Base-by-base conservation (phyloP, 306 rosid species). In the Malus sieversii region DNA sequence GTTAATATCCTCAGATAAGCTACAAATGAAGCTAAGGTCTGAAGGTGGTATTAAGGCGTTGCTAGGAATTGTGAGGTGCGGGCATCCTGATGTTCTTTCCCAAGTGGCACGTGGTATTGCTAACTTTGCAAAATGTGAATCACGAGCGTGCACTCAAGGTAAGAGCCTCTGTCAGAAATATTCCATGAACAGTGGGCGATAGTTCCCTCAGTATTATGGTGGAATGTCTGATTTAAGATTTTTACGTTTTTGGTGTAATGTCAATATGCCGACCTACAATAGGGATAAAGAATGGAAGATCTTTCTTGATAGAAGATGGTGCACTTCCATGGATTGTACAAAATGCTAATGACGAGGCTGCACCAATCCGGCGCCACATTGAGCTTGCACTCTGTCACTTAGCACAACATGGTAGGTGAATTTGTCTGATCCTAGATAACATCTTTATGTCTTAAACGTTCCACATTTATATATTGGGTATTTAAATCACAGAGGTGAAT, bases 41-140 rank as follows among this genome's bases (percentile, higher is more conserved):
- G 98, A 96, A 82, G 99, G 99, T 63, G 98, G 98, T 76, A 86
- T 96, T 30, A 96, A 89, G 88, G 99, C 97, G 61, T 84, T 96
- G 84, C 84, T 96, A 40, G 99, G 98, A 83, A 92, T 96, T 42
- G 99, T 92, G 68, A 87, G 99, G 86, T 92, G 98, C 75, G 97
- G 96, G 62, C 99, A 96, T 82, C 92, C 99, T 16, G 98, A 96
- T 75, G 99, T 95, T 78, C 98, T 95, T 83, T 88, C 99, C 75
- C 99, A 96, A 87, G 96, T 96, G 62, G 98, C 99, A 46, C 87
- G 98, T 73, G 99, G 99, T 78, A 90, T 96, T 16, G 99, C 99
- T 5, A 96, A 96, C 87, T 96, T 92, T 38, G 99, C 99, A 51
- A 96, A 96, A 83, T 96, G 99, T 77, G 99, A 96, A 78, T 96